Conservation (phyloP, 108 stramenopile species). For the Cyclotella cryptica region DNA sequence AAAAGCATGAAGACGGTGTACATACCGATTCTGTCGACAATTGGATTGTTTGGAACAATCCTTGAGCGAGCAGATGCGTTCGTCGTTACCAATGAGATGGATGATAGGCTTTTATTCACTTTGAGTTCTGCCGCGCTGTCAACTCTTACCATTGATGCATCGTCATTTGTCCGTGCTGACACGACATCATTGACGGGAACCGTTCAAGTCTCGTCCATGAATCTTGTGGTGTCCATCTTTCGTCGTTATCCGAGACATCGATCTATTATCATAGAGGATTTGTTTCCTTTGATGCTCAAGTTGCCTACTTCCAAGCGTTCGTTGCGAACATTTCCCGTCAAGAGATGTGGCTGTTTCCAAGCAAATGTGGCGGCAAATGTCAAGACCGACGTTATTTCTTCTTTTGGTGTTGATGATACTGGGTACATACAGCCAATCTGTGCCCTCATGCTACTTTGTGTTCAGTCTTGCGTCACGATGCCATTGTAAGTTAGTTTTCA, state of each 20-base stretch:
- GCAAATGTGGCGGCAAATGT: background rate
- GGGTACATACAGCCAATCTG: slow-evolving; percentile 84
- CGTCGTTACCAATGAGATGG: slow-evolving; percentile 67
- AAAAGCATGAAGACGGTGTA: slow-evolving; percentile 75
- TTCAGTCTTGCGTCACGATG: slow-evolving; percentile 82
- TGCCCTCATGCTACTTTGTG: slow-evolving; percentile 76
- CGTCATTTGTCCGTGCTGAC: slow-evolving; percentile 32
- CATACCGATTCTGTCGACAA: slow-evolving; percentile 63
- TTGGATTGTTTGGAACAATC: slow-evolving; percentile 59
- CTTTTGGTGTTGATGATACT: slow-evolving; percentile 29
- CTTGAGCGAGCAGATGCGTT: slow-evolving; percentile 74
- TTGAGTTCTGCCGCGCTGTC: slow-evolving; percentile 68
- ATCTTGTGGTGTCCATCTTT: slow-evolving; percentile 77
- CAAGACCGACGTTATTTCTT: slow-evolving; percentile 17
- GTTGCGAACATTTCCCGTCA: slow-evolving; percentile 78
- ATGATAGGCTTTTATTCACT: slow-evolving; percentile 80
- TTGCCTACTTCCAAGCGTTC: slow-evolving; percentile 83
- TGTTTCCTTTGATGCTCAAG: slow-evolving; percentile 89
- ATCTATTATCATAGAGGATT: slow-evolving; percentile 88
- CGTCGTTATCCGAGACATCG: slow-evolving; percentile 78
- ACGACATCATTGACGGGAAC: slow-evolving; percentile 41
- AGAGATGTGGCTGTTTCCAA: slow-evolving; percentile 26
- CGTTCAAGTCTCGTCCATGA: slow-evolving; percentile 70
- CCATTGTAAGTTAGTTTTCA: slow-evolving; percentile 33
- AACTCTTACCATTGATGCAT: slow-evolving; percentile 71